A percentile compares a stretch with the other conserved stretches of the same genome.
Evolutionary conservation across 495 filamentous ascomycete genomes (phyloP).

Genomic region (Usnea hakonensis): DNA sequence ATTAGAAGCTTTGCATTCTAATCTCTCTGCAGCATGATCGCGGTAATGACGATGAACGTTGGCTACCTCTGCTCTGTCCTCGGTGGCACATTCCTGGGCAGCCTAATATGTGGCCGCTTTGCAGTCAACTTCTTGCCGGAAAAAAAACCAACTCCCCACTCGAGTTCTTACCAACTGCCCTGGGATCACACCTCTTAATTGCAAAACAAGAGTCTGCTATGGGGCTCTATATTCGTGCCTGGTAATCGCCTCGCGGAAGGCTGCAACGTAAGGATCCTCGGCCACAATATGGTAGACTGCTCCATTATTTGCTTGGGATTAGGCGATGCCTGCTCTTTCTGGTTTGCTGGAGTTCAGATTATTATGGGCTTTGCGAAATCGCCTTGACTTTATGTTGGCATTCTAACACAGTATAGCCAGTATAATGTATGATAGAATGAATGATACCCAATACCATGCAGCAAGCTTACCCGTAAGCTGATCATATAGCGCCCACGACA

Average conservation of each 20-base stretch:
- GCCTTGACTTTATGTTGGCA: not conserved
- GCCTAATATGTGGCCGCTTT: slow-evolving; percentile 64
- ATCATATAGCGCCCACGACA: not conserved
- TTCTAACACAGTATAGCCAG: not conserved
- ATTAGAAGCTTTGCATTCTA: slow-evolving; percentile 10
- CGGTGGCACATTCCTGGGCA: slow-evolving; percentile 77
- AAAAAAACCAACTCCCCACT: too few species aligned
- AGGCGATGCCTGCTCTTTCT: not conserved
- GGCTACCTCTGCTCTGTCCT: slow-evolving; percentile 88
- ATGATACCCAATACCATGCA: not conserved
- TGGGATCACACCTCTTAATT: too few species aligned
- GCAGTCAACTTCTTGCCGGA: not conserved
- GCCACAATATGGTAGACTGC: not conserved
- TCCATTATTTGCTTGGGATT: not conserved
- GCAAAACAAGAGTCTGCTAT: too few species aligned
- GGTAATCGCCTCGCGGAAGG: not conserved
- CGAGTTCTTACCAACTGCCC: too few species aligned
- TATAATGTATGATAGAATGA: not conserved
- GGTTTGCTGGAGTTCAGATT: not conserved
- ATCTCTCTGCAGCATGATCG: slow-evolving; percentile 66
- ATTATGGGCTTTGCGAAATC: not conserved
- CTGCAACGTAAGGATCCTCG: not conserved
- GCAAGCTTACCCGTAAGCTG: not conserved
- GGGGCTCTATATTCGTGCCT: not conserved
- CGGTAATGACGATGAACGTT: slow-evolving; percentile 93